phyloP scores from a whole-genome alignment of 306 rosid genomes.

The Vicia villosa region DNA sequence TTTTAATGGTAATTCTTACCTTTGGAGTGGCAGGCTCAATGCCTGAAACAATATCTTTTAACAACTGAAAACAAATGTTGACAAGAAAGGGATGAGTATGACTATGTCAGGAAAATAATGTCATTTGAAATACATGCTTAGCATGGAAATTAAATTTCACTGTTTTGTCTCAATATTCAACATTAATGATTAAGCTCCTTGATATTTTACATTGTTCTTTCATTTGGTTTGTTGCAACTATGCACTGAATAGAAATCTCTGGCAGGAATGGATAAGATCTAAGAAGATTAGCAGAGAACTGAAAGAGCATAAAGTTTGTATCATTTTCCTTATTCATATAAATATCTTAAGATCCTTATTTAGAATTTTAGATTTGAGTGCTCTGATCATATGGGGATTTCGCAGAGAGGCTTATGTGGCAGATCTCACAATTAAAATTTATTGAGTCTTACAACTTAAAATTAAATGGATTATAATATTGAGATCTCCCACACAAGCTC shows the following conservation, averaged over 20 bases:
- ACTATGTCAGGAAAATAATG: slow-evolving; percentile 14
- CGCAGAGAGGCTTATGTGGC: no score
- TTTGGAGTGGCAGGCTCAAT: slow-evolving; percentile 19
- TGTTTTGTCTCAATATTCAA: background rate
- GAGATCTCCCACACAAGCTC: background rate
- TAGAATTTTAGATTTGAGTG: no score
- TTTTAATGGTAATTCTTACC: slow-evolving; percentile 9
- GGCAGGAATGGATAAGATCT: slow-evolving; percentile 62
- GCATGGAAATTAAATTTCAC: slow-evolving; percentile 1
- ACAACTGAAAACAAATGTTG: slow-evolving; percentile 21
- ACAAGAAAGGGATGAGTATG: slow-evolving; percentile 25
- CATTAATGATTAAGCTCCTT: background rate
- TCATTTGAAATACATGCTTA: slow-evolving; percentile 19
- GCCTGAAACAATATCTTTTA: slow-evolving; percentile 17
- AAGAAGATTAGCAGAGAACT: slow-evolving; percentile 43
- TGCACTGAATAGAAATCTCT: slow-evolving; percentile 34
- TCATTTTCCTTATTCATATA: slow-evolving; percentile 12
- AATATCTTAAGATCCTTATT: background rate
- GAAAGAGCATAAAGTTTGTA: slow-evolving; percentile 55
- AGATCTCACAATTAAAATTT: no score
- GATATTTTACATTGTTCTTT: slow-evolving; percentile 10
- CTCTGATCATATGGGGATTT: no score
- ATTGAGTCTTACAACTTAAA: no score
- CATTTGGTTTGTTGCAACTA: slow-evolving; percentile 19
- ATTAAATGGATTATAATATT: background rate